Percentiles rank a stretch among this genome's conserved stretches.
phyloP scores from a whole-genome alignment of 108 stramenopile genomes.

The Cylindrotheca fusiformis region DNA sequence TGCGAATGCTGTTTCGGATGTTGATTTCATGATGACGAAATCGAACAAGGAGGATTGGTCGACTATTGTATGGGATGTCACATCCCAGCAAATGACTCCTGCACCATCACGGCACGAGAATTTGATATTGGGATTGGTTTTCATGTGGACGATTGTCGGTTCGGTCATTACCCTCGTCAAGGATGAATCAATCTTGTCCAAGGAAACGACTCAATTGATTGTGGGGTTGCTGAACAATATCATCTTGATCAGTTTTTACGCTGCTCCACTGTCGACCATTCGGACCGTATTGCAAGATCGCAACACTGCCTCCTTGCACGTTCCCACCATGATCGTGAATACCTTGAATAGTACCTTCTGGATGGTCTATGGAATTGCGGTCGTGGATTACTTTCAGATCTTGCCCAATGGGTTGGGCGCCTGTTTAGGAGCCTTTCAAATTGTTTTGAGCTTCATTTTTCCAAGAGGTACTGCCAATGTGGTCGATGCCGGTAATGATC shows the following conservation, averaged over 20 bases:
- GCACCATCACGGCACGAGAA: constrained; percentile 67
- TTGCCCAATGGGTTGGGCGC: constrained; percentile 79
- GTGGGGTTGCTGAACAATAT: constrained; percentile 67
- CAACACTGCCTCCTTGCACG: no score
- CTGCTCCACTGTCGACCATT: constrained; percentile 76
- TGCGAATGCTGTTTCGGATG: no score
- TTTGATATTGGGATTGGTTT: constrained; percentile 46
- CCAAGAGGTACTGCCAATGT: no score
- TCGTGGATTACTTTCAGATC: constrained; percentile 59
- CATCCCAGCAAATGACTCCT: constrained; percentile 51
- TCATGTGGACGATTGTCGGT: no score
- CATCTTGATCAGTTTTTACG: constrained; percentile 79
- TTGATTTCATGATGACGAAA: constrained; percentile 1
- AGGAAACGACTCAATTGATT: constrained; percentile 43
- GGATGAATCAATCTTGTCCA: not conserved
- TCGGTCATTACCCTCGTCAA: no score
- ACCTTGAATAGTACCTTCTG: no score
- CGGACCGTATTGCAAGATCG: constrained; percentile 43
- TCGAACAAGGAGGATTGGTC: no score
- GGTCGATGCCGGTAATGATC: constrained; percentile 47
- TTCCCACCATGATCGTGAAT: constrained; percentile 58
- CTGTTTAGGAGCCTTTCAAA: no score
- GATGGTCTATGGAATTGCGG: no score
- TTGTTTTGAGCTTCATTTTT: no score
- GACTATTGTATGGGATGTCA: no score